Evolutionary conservation across 2,329 filamentous ascomycete genomes (phyloP).

Genomic region (Phoma sp.): DNA sequence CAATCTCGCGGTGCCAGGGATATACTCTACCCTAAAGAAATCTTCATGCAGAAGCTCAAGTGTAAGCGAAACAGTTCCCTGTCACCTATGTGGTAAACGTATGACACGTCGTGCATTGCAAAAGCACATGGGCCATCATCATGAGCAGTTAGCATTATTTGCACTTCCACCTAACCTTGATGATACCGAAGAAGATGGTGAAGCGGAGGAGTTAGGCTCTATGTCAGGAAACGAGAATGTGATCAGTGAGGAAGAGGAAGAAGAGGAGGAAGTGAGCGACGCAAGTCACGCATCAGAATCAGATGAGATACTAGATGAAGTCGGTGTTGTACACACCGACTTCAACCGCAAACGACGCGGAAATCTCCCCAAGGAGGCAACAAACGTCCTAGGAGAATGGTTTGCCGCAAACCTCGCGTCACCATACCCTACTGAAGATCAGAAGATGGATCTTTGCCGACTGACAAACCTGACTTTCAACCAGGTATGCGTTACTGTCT

Average conservation of each 20-base stretch:
- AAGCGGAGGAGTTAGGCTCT: no score
- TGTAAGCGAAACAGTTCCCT: background rate
- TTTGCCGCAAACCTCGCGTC: conserved; percentile 63
- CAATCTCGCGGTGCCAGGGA: background rate
- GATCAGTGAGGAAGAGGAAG: background rate
- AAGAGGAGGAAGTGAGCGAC: no score
- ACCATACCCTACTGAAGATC: conserved; percentile 86
- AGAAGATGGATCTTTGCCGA: conserved; percentile 81
- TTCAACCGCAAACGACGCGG: conserved; percentile 66
- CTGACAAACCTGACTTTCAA: conserved; percentile 80
- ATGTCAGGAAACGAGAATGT: no score
- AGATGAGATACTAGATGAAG: no score
- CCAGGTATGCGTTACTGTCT: conserved; percentile 52
- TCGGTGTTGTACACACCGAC: no score
- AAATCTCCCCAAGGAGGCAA: conserved; percentile 89
- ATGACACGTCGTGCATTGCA: conserved; percentile 20
- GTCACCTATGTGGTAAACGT: conserved; percentile 19
- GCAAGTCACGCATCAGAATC: no score
- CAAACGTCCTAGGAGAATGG: conserved; percentile 80
- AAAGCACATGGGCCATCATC: conserved; percentile 30
- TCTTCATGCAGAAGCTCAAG: background rate
- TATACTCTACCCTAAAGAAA: background rate
- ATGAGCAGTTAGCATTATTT: conserved; percentile 34
- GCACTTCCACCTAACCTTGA: conserved; percentile 18
- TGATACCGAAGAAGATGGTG: no score